A percentile compares a stretch with the other conserved stretches of the same genome.
Conservation (phyloP, 441 rosid species). For the Eruca vesicaria region DNA sequence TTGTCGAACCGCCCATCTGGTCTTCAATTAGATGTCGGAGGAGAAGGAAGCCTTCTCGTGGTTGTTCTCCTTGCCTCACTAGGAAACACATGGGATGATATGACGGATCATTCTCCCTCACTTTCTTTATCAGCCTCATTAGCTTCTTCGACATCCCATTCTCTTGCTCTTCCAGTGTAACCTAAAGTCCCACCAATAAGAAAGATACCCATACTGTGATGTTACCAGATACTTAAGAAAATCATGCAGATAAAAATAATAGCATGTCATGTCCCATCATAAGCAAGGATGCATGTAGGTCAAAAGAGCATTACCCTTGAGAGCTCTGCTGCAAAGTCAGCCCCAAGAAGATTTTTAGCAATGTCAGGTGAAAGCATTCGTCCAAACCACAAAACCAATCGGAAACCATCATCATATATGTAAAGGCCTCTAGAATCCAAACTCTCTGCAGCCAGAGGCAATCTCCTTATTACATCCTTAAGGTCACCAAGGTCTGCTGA, state of each 20-base stretch:
- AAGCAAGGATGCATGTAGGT: conserved; percentile 2
- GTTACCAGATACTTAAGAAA: neutral
- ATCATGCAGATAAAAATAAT: neutral
- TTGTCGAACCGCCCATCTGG: conserved; percentile 66
- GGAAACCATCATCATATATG: conserved; percentile 85
- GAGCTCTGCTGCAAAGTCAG: conserved; percentile 85
- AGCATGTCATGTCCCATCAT: neutral
- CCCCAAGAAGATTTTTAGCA: conserved; percentile 77
- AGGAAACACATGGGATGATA: conserved; percentile 74
- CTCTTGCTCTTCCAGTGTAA: conserved; percentile 57
- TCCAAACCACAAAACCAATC: conserved; percentile 91
- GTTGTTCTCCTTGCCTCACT: conserved; percentile 98
- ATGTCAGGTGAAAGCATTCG: conserved; percentile 88
- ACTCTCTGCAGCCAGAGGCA: conserved; percentile 83
- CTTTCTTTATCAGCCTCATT: conserved; percentile 53
- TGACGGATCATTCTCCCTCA: conserved; percentile 72
- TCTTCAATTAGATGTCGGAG: conserved; percentile 86
- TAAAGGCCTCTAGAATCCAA: conserved; percentile 94
- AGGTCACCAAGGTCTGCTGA: conserved; percentile 47
- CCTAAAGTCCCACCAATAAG: conserved; percentile 47
- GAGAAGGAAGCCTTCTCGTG: conserved; percentile 85
- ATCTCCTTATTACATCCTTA: conserved; percentile 42
- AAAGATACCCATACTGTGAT: conserved; percentile 11
- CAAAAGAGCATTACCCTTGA: conserved; percentile 62
- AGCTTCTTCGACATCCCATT: conserved; percentile 89